Conservation (phyloP, 176 grass and related monocot genomes). For the Microstegium vimineum region DNA sequence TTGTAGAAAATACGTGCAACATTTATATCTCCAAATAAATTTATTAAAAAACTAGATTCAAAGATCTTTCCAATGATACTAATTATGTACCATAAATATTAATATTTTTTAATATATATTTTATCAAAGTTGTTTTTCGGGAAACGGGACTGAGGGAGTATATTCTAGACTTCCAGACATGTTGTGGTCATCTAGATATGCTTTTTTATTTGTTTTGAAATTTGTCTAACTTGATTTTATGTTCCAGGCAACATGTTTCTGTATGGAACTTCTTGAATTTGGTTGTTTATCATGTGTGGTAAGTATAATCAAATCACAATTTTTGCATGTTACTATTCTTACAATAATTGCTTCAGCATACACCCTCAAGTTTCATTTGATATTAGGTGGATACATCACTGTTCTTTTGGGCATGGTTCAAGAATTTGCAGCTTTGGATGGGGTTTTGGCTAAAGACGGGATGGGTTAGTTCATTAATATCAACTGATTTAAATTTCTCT, state of each 20-base stretch:
- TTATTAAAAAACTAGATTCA: too few species aligned
- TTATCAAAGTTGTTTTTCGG: too few species aligned
- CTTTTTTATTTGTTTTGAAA: constrained; percentile 5
- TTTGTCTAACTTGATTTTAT: constrained; percentile 7
- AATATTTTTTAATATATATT: too few species aligned
- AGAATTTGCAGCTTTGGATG: constrained; percentile 45
- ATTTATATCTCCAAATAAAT: too few species aligned
- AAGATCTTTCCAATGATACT: too few species aligned
- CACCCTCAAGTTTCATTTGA: background rate
- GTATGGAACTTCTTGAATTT: constrained; percentile 52
- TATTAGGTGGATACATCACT: constrained; percentile 26
- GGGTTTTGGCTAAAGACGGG: constrained; percentile 26
- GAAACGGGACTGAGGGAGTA: too few species aligned
- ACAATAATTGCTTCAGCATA: background rate
- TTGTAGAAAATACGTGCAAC: too few species aligned
- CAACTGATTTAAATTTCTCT: background rate
- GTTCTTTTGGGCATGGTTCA: constrained; percentile 40
- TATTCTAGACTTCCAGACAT: constrained; percentile 9
- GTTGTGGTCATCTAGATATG: background rate
- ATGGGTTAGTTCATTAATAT: constrained; percentile 32
- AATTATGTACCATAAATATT: too few species aligned
- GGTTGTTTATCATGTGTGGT: constrained; percentile 29
- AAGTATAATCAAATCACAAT: background rate
- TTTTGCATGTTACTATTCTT: constrained; percentile 4
- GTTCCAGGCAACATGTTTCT: constrained; percentile 54